phyloP scores from a whole-genome alignment of 1,139 yeast genomes.

The Blastobotrys illinoisensis region DNA sequence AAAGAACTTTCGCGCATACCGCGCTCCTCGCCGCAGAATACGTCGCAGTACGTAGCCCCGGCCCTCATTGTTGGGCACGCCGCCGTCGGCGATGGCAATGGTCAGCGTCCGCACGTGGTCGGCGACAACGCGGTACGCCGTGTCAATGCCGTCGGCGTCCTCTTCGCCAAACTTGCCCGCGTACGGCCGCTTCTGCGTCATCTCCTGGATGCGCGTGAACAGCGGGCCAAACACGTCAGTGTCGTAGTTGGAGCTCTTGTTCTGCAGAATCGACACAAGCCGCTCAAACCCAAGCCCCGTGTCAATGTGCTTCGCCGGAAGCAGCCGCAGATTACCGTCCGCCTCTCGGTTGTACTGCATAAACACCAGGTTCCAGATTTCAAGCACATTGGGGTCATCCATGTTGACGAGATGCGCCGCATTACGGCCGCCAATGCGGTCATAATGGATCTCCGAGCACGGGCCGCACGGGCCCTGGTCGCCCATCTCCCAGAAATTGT shows the following conservation, averaged over 20 bases:
- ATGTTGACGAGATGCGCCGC: slow-evolving; percentile 83
- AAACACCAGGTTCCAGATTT: slow-evolving; percentile 96
- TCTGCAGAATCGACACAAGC: slow-evolving; percentile 87
- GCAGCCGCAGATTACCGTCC: slow-evolving; percentile 68
- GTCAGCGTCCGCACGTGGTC: slow-evolving; percentile 97
- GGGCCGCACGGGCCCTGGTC: slow-evolving; percentile 99
- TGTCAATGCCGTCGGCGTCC: slow-evolving; percentile 90
- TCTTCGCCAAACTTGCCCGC: slow-evolving; percentile 89
- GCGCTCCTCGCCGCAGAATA: slow-evolving; percentile 94
- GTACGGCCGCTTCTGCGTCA: slow-evolving; percentile 88
- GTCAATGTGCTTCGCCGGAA: slow-evolving; percentile 93
- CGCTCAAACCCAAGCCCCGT: slow-evolving; percentile 99
- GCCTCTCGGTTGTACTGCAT: slow-evolving; percentile 94
- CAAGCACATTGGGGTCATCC: slow-evolving; percentile 97
- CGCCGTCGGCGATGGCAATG: slow-evolving; percentile 96
- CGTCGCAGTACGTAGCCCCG: slow-evolving; percentile 97
- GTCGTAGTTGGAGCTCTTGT: slow-evolving; percentile 87
- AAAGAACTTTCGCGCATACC: slow-evolving; percentile 94
- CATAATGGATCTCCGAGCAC: slow-evolving; percentile 95
- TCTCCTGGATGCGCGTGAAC: slow-evolving; percentile 77
- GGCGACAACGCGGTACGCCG: slow-evolving; percentile 96
- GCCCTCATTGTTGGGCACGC: slow-evolving; percentile 98
- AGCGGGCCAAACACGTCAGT: slow-evolving; percentile 93
- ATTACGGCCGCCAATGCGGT: slow-evolving; percentile 95
- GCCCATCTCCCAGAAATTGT: slow-evolving; percentile 99